Percentiles rank a stretch among this genome's conserved stretches.
Evolutionary conservation across 1,139 yeast genomes (phyloP).

Genomic region (Geotrichum histeridarum): DNA sequence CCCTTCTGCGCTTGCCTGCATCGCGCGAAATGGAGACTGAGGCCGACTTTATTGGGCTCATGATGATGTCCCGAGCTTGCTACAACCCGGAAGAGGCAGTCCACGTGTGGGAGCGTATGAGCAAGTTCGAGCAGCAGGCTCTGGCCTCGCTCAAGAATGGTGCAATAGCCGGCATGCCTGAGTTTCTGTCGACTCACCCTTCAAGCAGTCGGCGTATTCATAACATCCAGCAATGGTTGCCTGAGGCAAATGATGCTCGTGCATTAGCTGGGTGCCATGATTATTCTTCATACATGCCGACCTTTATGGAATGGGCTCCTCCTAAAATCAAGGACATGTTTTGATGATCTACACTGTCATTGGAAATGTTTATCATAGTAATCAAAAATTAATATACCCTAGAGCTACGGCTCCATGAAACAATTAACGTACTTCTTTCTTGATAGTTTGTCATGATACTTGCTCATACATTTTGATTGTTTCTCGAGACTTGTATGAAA

Average conservation of each 20-base stretch:
- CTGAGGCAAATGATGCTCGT: constrained; percentile 48
- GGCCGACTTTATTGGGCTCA: constrained; percentile 90
- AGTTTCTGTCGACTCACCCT: constrained; percentile 87
- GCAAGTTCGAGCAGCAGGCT: constrained; percentile 46
- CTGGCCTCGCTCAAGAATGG: constrained; percentile 21
- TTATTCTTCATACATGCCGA: not conserved
- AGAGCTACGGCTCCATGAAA: too few relatives aligned
- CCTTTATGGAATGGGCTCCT: constrained; percentile 15
- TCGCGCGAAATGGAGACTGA: constrained; percentile 92
- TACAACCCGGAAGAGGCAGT: constrained; percentile 71
- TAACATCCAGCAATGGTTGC: constrained; percentile 68
- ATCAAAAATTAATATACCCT: too few relatives aligned
- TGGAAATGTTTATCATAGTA: too few relatives aligned
- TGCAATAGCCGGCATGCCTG: constrained; percentile 36
- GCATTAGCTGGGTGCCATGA: constrained; percentile 26
- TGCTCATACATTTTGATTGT: too few relatives aligned
- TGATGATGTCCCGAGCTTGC: constrained; percentile 88
- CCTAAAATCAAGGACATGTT: not conserved
- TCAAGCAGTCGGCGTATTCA: constrained; percentile 66
- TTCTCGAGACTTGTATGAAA: too few relatives aligned
- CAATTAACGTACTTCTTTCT: too few relatives aligned
- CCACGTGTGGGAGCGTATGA: constrained; percentile 79
- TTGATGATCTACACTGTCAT: not conserved
- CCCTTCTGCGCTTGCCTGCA: constrained; percentile 71
- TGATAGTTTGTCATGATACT: too few relatives aligned